These are phyloP conservation scores for Penicillium crystallinum DNA, from an alignment of 495 filamentous ascomycete genomes.

Conservation along the genomic window DNA sequence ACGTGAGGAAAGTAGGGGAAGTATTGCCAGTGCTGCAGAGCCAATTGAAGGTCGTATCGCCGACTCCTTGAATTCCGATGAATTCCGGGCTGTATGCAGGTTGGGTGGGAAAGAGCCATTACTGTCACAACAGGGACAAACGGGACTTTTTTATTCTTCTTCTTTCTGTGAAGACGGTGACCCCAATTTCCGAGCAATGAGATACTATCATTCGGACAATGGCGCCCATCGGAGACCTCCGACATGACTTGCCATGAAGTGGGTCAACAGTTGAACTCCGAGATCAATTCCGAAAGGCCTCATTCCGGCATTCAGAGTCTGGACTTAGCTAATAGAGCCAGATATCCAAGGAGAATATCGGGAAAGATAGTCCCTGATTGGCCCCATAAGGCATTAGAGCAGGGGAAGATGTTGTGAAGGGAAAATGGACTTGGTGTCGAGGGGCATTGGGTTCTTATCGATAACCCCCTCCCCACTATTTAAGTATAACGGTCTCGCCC, in stretches of 20 bases:
- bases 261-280: not conserved
- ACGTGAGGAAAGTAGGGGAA: not conserved
- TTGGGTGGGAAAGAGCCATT: not conserved
- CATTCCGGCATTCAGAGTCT: not conserved
- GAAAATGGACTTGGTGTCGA: not conserved
- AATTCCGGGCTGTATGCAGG: not conserved
- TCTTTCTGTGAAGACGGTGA: not conserved
- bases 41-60: not conserved
- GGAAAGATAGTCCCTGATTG: not conserved
- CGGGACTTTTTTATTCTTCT: not conserved
- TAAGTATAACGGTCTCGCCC: not conserved
- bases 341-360: not conserved
- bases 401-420: not conserved
- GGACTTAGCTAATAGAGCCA: not conserved
- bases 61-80: not conserved
- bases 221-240: conserved; percentile 28
- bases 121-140: not conserved
- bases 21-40: not conserved
- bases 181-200: not conserved
- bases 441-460: not conserved
- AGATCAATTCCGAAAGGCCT: not conserved
- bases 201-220: conserved; percentile 1
- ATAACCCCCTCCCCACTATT: not conserved
- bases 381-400: not conserved
- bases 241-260: conserved; percentile 1